Percentiles rank a stretch among this genome's conserved stretches.
phyloP scores from a whole-genome alignment of 2,329 filamentous ascomycete genomes.

The Eutypella sp. region DNA sequence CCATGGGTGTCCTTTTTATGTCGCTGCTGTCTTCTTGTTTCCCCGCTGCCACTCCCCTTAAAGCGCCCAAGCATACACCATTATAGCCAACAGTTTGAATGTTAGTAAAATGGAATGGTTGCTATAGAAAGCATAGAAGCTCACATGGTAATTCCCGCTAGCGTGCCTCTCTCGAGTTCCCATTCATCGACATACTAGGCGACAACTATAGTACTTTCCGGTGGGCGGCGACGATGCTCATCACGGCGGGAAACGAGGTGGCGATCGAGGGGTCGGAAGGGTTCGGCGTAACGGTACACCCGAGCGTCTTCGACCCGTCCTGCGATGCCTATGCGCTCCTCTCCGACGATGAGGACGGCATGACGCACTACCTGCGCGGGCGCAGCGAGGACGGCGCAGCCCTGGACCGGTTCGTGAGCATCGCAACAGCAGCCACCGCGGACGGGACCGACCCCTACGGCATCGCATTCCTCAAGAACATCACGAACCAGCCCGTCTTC shows the following conservation, averaged over 20 bases:
- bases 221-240: constrained; percentile 42
- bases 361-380: constrained; percentile 11
- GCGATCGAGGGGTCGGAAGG: constrained; percentile 39
- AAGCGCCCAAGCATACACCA: too few species aligned
- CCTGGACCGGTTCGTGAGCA: constrained; percentile 20
- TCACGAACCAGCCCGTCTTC: constrained; percentile 51
- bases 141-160: too few species aligned
- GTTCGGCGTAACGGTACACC: constrained; percentile 41
- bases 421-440: constrained; percentile 17
- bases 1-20: too few species aligned
- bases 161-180: constrained; percentile 49
- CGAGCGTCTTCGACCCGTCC: constrained; percentile 38
- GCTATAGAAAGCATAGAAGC: too few species aligned
- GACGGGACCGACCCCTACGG: constrained; percentile 26
- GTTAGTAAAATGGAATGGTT: too few species aligned
- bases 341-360: not conserved
- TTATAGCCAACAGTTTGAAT: too few species aligned
- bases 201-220: constrained; percentile 48
- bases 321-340: constrained; percentile 42
- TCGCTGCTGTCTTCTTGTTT: too few species aligned
- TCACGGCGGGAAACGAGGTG: constrained; percentile 36
- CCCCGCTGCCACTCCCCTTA: constrained; percentile 8
- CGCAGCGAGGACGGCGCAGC: constrained; percentile 12
- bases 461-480: constrained; percentile 40
- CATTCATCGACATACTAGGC: constrained; percentile 48